Percentiles rank a stretch among this genome's conserved stretches.
These are phyloP conservation scores for Penicillium sp. DNA, from an alignment of 2,329 filamentous ascomycete genomes.

Conservation along the genomic window DNA sequence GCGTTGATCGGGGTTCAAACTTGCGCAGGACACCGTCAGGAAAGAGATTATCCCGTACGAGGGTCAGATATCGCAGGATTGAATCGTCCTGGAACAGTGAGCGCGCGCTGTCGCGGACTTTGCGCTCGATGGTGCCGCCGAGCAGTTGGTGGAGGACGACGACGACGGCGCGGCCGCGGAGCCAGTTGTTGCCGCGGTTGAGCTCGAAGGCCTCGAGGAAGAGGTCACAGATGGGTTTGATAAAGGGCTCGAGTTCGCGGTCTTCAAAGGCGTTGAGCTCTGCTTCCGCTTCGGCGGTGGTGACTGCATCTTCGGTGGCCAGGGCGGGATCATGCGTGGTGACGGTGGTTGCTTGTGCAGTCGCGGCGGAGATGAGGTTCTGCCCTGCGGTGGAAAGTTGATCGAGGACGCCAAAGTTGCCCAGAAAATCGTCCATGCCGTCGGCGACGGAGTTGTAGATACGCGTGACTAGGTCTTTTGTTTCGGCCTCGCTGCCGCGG, in stretches of 20 bases:
- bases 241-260: constrained; percentile 87
- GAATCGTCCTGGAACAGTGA: constrained; percentile 75
- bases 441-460: constrained; percentile 97
- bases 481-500: constrained; percentile 61
- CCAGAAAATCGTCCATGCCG: constrained; percentile 96
- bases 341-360: constrained; percentile 51
- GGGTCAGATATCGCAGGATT: constrained; percentile 71
- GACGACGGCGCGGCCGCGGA: constrained; percentile 91
- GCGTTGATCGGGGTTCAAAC: constrained; percentile 58
- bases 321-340: constrained; percentile 48
- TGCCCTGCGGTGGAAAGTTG: constrained; percentile 92
- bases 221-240: constrained; percentile 97
- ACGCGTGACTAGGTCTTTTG: constrained; percentile 80
- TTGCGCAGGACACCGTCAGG: constrained; percentile 57
- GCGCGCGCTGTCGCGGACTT: constrained; percentile 82
- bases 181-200: constrained; percentile 94
- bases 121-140: constrained; percentile 93
- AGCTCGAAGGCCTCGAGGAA: constrained; percentile 96
- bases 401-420: constrained; percentile 92
- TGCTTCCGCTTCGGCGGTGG: constrained; percentile 78
- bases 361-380: constrained; percentile 65
- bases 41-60: constrained; percentile 80
- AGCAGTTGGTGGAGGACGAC: constrained; percentile 95
- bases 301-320: constrained; percentile 51
- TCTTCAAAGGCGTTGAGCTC: constrained; percentile 93